Percentiles rank a stretch among this genome's conserved stretches.
Conservation (phyloP, 768 basidiomycete species). For the Boletus reticuloceps region DNA sequence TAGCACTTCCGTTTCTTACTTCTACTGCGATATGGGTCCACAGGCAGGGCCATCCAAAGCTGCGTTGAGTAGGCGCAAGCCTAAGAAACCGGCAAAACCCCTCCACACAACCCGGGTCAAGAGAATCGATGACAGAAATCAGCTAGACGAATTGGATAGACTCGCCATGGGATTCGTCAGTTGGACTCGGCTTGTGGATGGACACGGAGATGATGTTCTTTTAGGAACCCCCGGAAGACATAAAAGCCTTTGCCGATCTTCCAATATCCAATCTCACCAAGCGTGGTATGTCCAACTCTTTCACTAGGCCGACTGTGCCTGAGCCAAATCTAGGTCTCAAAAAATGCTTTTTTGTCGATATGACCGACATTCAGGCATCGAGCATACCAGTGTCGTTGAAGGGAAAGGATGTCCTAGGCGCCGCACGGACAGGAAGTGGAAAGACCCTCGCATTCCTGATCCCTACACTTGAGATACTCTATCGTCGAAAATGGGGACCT, state of each 20-base stretch:
- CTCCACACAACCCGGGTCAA: slow-evolving; percentile 34
- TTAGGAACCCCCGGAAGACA: slow-evolving; percentile 50
- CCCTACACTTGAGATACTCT: slow-evolving; percentile 62
- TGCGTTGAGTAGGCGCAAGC: slow-evolving; percentile 7
- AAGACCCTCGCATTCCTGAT: slow-evolving; percentile 75
- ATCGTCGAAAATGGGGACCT: slow-evolving; percentile 67
- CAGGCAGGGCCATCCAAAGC: slow-evolving; percentile 17
- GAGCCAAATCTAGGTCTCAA: slow-evolving; percentile 60
- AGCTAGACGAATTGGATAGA: slow-evolving; percentile 48
- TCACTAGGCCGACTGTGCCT: neutral
- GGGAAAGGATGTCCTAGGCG: slow-evolving; percentile 64
- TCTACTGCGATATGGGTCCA: slow-evolving; percentile 12
- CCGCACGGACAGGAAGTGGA: slow-evolving; percentile 69
- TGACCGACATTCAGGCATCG: slow-evolving; percentile 76
- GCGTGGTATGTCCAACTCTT: slow-evolving; percentile 45
- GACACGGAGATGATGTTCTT: slow-evolving; percentile 11
- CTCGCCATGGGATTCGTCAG: slow-evolving; percentile 52
- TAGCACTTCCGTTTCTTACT: neutral
- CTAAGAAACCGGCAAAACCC: slow-evolving; percentile 13
- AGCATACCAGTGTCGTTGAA: slow-evolving; percentile 60
- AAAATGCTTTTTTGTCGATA: slow-evolving; percentile 79
- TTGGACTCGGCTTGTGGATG: neutral
- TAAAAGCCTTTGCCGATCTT: slow-evolving; percentile 62
- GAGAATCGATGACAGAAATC: slow-evolving; percentile 47
- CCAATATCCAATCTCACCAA: slow-evolving; percentile 78